Evolutionary conservation across 108 stramenopile genomes (phyloP).

Genomic region (Nitzschia putrida): DNA sequence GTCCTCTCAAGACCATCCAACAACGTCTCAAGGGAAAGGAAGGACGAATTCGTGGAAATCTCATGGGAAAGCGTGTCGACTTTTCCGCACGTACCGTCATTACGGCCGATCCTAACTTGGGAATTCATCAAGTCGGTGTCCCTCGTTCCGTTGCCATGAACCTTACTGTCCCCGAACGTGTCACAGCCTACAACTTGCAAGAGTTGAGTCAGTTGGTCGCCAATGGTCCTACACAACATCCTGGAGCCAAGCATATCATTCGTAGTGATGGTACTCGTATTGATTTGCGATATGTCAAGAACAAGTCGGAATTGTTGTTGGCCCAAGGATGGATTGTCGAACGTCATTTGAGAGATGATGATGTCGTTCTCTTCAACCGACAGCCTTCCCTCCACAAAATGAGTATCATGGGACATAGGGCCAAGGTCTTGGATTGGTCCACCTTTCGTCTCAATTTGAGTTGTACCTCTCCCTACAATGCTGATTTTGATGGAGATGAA

Average conservation of each 20-base stretch:
- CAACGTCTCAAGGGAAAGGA: constrained; percentile 97
- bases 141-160: constrained; percentile 96
- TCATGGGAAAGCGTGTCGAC: constrained; percentile 99
- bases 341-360: constrained; percentile 95
- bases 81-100: constrained; percentile 99
- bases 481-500: constrained; percentile 99
- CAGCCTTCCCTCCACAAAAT: constrained; percentile 99
- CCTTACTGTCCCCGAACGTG: constrained; percentile 95
- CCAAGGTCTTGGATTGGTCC: constrained; percentile 98
- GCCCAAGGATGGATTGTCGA: constrained; percentile 97
- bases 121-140: constrained; percentile 99
- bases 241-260: constrained; percentile 97
- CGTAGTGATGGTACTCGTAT: constrained; percentile 92
- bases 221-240: constrained; percentile 94
- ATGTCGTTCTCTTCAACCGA: constrained; percentile 98
- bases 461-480: constrained; percentile 99
- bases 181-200: constrained; percentile 93
- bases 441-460: constrained; percentile 98
- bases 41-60: constrained; percentile 98
- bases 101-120: constrained; percentile 98
- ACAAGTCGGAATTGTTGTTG: constrained; percentile 89
- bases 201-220: constrained; percentile 85
- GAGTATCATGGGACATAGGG: constrained; percentile 98
- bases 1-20: constrained; percentile 94
- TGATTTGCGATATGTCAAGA: constrained; percentile 93